These are phyloP conservation scores for Chloromonas sp. DNA, from an alignment of 163 green algal species.

Conservation along the genomic window DNA sequence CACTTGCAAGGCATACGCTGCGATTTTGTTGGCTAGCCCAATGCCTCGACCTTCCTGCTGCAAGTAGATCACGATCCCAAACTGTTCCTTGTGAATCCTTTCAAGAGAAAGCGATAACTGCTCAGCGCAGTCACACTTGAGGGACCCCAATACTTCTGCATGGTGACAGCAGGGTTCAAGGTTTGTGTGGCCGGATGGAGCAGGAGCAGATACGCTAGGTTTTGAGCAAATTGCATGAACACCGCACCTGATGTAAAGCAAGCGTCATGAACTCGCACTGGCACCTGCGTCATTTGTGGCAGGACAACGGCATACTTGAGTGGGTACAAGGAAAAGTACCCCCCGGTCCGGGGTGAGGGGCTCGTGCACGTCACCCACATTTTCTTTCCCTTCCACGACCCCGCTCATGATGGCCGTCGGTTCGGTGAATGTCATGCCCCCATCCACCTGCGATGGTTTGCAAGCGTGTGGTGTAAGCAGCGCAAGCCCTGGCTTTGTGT, in stretches of 20 bases:
- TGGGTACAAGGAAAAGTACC: no score
- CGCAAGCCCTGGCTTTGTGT: neutral
- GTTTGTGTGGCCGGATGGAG: neutral
- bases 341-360: no score
- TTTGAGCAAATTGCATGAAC: neutral
- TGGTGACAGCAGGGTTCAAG: neutral
- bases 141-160: slow-evolving; percentile 84
- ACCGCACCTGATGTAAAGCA: slow-evolving; percentile 83
- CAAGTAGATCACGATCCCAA: slow-evolving; percentile 90
- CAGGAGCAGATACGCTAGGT: neutral
- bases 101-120: slow-evolving; percentile 83
- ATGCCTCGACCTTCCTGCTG: slow-evolving; percentile 94
- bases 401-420: slow-evolving; percentile 78
- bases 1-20: slow-evolving; percentile 85
- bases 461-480: neutral
- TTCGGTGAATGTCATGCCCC: slow-evolving; percentile 72
- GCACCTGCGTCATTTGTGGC: slow-evolving; percentile 48
- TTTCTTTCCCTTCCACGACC: slow-evolving; percentile 53
- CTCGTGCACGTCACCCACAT: slow-evolving; percentile 34
- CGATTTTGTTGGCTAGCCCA: slow-evolving; percentile 94
- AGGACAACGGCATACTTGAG: no score
- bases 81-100: slow-evolving; percentile 62
- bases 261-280: slow-evolving; percentile 87
- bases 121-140: slow-evolving; percentile 94
- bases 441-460: slow-evolving; percentile 55